Evolutionary conservation across 371 early-diverging fungal species (phyloP).

Genomic region (Nosema bombycis): DNA sequence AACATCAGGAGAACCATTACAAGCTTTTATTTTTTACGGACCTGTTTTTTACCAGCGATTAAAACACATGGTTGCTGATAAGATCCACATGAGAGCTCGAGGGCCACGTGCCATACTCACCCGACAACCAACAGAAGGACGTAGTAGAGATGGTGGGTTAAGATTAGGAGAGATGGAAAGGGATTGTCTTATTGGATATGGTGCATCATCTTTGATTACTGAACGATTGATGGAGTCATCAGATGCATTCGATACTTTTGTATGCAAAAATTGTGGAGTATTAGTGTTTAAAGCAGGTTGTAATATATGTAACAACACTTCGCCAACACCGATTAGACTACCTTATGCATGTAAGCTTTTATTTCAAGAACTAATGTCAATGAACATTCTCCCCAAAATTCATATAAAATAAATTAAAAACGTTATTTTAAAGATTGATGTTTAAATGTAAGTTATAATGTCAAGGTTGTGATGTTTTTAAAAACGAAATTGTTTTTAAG

Average conservation of each 20-base stretch:
- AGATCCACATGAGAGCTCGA: slow-evolving; percentile 92
- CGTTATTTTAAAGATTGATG: slow-evolving; percentile 6
- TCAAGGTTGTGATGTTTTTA: no score
- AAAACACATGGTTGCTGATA: slow-evolving; percentile 99
- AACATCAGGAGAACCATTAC: slow-evolving; percentile 80
- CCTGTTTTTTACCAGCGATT: slow-evolving; percentile 94
- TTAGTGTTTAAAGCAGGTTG: slow-evolving; percentile 75
- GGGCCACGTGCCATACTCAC: slow-evolving; percentile 87
- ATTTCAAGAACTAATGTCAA: slow-evolving; percentile 87
- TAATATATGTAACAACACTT: slow-evolving; percentile 73
- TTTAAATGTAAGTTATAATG: not conserved
- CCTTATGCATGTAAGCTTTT: slow-evolving; percentile 75
- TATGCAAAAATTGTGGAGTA: slow-evolving; percentile 82
- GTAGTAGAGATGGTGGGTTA: slow-evolving; percentile 89
- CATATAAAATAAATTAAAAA: slow-evolving; percentile 19
- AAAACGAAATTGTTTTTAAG: no score
- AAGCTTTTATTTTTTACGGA: slow-evolving; percentile 92
- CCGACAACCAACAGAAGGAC: slow-evolving; percentile 94
- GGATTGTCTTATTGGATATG: slow-evolving; percentile 91
- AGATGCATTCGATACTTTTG: slow-evolving; percentile 82
- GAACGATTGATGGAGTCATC: slow-evolving; percentile 88
- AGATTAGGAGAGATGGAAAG: slow-evolving; percentile 97
- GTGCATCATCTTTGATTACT: slow-evolving; percentile 79
- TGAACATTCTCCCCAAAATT: slow-evolving; percentile 83
- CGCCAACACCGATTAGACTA: slow-evolving; percentile 78